A percentile compares a stretch with the other conserved stretches of the same genome.
These are phyloP conservation scores for Tylopilus cervinicoccineus DNA, from an alignment of 768 basidiomycete species.

Conservation along the genomic window DNA sequence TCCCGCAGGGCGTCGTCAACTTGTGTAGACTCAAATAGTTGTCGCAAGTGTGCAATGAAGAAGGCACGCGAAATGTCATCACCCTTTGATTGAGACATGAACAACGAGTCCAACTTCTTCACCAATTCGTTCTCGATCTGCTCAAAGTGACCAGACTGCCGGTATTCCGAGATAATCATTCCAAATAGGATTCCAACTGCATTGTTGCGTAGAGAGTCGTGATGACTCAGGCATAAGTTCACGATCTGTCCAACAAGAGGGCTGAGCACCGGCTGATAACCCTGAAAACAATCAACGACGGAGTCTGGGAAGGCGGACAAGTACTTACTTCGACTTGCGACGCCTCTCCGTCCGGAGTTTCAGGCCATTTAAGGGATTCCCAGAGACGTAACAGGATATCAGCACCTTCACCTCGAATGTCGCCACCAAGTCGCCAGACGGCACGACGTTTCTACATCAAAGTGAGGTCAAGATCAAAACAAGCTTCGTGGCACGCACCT, in stretches of 20 bases:
- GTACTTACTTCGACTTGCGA: slow-evolving; percentile 61
- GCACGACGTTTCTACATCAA: slow-evolving; percentile 78
- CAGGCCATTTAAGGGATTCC: slow-evolving; percentile 81
- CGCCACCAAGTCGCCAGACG: slow-evolving; percentile 94
- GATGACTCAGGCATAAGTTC: slow-evolving; percentile 89
- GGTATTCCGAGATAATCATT: slow-evolving; percentile 93
- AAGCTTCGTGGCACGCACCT: slow-evolving; percentile 44
- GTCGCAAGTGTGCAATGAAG: slow-evolving; percentile 87
- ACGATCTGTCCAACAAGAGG: slow-evolving; percentile 87
- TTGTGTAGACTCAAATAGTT: slow-evolving; percentile 80
- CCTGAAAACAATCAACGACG: slow-evolving; percentile 37
- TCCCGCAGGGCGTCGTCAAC: slow-evolving; percentile 78
- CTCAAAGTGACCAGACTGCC: slow-evolving; percentile 79
- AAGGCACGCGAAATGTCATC: slow-evolving; percentile 90
- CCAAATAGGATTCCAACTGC: slow-evolving; percentile 91
- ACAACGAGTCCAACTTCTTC: slow-evolving; percentile 83
- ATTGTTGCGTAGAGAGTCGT: slow-evolving; percentile 85
- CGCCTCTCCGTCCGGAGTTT: slow-evolving; percentile 44
- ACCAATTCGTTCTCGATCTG: slow-evolving; percentile 91
- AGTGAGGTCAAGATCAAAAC: slow-evolving; percentile 3
- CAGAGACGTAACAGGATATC: slow-evolving; percentile 74
- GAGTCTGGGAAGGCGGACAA: background rate
- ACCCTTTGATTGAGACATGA: slow-evolving; percentile 90
- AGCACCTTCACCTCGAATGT: slow-evolving; percentile 90
- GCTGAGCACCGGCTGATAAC: slow-evolving; percentile 81